phyloP scores from a whole-genome alignment of 352 stramenopile species.

The Globisporangium acanthophoron region DNA sequence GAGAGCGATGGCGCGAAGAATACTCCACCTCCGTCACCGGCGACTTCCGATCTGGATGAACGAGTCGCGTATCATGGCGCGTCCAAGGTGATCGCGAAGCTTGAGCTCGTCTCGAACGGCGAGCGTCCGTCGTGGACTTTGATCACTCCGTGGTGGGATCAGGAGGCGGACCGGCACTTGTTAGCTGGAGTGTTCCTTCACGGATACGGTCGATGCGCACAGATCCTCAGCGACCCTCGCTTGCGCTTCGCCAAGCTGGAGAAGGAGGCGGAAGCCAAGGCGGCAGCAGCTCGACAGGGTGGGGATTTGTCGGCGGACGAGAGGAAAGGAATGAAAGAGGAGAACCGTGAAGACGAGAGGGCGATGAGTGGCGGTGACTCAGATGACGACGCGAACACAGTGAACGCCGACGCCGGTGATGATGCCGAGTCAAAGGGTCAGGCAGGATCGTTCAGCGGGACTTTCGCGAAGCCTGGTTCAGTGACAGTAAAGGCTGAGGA shows the following conservation, averaged over 20 bases:
- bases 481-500: slow-evolving; percentile 8
- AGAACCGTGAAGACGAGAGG: slow-evolving; percentile 18
- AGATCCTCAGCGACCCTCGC: slow-evolving; percentile 72
- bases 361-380: slow-evolving; percentile 46
- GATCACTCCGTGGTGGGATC: slow-evolving; percentile 86
- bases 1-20: not conserved
- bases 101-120: slow-evolving; percentile 59
- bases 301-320: not conserved
- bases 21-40: slow-evolving; percentile 14
- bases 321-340: slow-evolving; percentile 14
- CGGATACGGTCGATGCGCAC: slow-evolving; percentile 76
- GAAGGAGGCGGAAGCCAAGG: slow-evolving; percentile 24
- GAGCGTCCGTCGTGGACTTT: slow-evolving; percentile 76
- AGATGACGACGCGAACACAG: slow-evolving; percentile 37
- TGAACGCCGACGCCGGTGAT: slow-evolving; percentile 27
- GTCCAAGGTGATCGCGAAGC: slow-evolving; percentile 49
- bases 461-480: not conserved
- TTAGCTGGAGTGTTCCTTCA: slow-evolving; percentile 82
- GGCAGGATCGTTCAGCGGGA: not conserved
- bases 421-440: slow-evolving; percentile 19
- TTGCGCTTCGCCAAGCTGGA: slow-evolving; percentile 70
- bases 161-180: slow-evolving; percentile 71
- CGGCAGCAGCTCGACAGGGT: not conserved
- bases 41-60: slow-evolving; percentile 62
- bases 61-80: slow-evolving; percentile 66